Percentiles rank a stretch among this genome's conserved stretches.
phyloP scores from a whole-genome alignment of 768 basidiomycete genomes.

The Boletus insuetus region DNA sequence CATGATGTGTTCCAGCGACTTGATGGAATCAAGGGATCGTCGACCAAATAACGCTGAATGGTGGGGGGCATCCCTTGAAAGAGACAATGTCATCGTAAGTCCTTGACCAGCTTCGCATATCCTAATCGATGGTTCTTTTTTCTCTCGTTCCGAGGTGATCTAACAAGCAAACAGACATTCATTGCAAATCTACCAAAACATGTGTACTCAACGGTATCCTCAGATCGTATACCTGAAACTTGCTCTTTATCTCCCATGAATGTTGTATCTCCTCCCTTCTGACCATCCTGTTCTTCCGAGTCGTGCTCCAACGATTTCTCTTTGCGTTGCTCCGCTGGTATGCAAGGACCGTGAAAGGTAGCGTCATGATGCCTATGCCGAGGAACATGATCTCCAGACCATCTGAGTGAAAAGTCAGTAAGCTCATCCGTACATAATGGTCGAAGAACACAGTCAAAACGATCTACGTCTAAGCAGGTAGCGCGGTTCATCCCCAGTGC shows the following conservation, averaged over 20 bases:
- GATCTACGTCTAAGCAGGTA: background rate
- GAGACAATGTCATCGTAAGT: too few relatives aligned
- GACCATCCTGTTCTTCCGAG: background rate
- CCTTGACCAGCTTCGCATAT: too few relatives aligned
- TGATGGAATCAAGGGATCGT: too few relatives aligned
- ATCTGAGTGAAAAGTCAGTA: background rate
- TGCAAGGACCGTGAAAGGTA: background rate
- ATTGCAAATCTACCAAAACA: too few relatives aligned
- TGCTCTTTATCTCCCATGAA: background rate
- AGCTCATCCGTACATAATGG: background rate
- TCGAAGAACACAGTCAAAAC: background rate
- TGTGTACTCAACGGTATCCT: too few relatives aligned
- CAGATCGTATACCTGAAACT: conserved; percentile 1
- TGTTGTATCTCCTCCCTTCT: background rate
- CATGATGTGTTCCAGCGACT: too few relatives aligned
- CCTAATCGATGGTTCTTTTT: too few relatives aligned
- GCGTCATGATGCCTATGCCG: background rate
- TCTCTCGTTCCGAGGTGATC: too few relatives aligned
- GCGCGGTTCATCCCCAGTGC: background rate
- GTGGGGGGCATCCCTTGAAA: too few relatives aligned
- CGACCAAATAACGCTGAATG: too few relatives aligned
- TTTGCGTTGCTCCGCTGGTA: background rate
- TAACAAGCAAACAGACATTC: too few relatives aligned
- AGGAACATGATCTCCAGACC: background rate
- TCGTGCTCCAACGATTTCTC: background rate